Conservation (phyloP, 129 eudicot species). For the Chrysanthemum seticuspe region DNA sequence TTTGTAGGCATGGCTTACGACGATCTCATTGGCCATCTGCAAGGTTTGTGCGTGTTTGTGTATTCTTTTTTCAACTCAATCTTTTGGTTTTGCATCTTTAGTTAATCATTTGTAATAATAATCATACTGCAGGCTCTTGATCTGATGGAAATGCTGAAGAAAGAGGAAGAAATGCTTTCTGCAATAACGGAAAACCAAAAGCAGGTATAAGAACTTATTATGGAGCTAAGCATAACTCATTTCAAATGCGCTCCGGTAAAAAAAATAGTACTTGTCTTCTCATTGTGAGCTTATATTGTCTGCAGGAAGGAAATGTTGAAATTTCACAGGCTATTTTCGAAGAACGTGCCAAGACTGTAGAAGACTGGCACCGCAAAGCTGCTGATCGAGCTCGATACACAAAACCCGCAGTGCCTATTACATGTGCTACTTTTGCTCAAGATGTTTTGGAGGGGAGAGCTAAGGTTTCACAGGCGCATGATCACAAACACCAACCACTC, state of each 20-base stretch:
- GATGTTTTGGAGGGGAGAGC: conserved; percentile 98
- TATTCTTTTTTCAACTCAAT: not conserved
- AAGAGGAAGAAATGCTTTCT: conserved; percentile 92
- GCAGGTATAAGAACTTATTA: conserved; percentile 40
- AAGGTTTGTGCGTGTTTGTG: conserved; percentile 33
- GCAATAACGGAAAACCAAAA: conserved; percentile 71
- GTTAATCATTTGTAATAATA: conserved; percentile 17
- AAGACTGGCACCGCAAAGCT: conserved; percentile 91
- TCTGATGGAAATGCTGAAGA: conserved; percentile 87
- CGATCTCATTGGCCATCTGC: conserved; percentile 83
- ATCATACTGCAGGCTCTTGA: conserved; percentile 65
- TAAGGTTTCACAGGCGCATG: conserved; percentile 67
- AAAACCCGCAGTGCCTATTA: conserved; percentile 79
- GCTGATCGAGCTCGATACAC: conserved; percentile 76
- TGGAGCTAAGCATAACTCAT: not conserved
- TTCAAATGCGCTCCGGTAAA: not conserved
- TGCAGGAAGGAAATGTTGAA: conserved; percentile 74
- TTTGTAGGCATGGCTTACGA: conserved; percentile 82
- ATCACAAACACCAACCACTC: conserved; percentile 88
- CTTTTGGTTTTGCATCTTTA: not conserved
- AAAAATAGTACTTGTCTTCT: not conserved
- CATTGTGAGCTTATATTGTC: conserved; percentile 20
- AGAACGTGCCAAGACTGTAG: conserved; percentile 81
- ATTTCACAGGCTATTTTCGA: conserved; percentile 60
- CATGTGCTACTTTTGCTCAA: conserved; percentile 97